phyloP scores from a whole-genome alignment of 1,284 basidiomycete species.

The Malassezia restricta region DNA sequence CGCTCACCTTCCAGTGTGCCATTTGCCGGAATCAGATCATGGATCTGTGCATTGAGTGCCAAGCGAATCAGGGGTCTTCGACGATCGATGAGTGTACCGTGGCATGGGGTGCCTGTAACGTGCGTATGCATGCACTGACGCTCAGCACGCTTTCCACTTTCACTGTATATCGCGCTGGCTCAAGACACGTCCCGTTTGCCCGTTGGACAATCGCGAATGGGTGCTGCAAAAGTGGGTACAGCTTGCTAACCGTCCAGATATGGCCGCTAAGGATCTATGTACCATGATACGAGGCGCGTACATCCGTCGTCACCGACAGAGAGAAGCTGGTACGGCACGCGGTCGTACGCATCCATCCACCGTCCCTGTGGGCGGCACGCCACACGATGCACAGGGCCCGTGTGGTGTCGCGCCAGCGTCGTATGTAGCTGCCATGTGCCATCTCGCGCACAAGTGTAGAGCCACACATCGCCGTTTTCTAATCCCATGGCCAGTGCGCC shows the following conservation, averaged over 20 bases:
- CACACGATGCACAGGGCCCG: slow-evolving; percentile 31
- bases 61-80: slow-evolving; percentile 93
- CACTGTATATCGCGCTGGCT: slow-evolving; percentile 99
- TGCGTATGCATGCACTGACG: slow-evolving; percentile 48
- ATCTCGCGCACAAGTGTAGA: slow-evolving; percentile 49
- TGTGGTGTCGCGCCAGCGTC: slow-evolving; percentile 21
- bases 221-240: slow-evolving; percentile 71
- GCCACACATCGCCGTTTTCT: slow-evolving; percentile 78
- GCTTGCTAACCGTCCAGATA: slow-evolving; percentile 2
- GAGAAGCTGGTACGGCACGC: slow-evolving; percentile 17
- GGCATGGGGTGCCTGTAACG: slow-evolving; percentile 98
- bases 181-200: slow-evolving; percentile 97
- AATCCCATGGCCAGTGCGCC: slow-evolving; percentile 70
- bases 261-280: slow-evolving; percentile 5
- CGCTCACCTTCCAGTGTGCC: slow-evolving; percentile 30
- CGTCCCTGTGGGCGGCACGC: slow-evolving; percentile 27
- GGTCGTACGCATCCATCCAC: slow-evolving; percentile 19
- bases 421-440: slow-evolving; percentile 14
- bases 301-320: slow-evolving; percentile 29
- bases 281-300: slow-evolving; percentile 19
- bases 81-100: slow-evolving; percentile 96
- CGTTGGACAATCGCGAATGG: slow-evolving; percentile 81
- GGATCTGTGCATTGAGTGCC: slow-evolving; percentile 70
- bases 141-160: slow-evolving; percentile 96
- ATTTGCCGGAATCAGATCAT: slow-evolving; percentile 47